These are phyloP conservation scores for Symbiodinium natans DNA, from an alignment of 73 alveolate species.

Conservation along the genomic window DNA sequence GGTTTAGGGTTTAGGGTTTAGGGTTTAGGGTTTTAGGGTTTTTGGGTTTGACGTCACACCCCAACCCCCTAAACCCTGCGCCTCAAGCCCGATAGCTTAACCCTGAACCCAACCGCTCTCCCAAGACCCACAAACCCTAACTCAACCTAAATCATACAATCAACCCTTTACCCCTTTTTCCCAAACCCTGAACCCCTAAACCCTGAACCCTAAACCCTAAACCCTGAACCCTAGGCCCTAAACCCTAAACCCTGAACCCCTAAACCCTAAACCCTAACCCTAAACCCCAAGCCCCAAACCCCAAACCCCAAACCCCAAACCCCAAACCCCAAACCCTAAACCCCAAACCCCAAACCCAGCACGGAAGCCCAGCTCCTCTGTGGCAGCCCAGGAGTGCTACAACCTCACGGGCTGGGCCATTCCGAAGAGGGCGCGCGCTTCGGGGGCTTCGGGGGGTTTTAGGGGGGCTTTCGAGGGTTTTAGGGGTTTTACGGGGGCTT, in stretches of 20 bases:
- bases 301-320: too few relatives aligned
- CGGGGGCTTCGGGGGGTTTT: background rate
- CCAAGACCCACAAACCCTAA: too few relatives aligned
- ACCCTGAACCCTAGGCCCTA: background rate
- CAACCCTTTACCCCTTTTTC: too few relatives aligned
- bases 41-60: background rate
- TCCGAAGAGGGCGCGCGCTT: slow-evolving; percentile 33
- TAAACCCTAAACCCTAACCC: background rate
- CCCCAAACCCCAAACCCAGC: too few relatives aligned
- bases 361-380: too few relatives aligned
- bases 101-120: too few relatives aligned
- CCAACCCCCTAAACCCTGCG: background rate
- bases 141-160: too few relatives aligned
- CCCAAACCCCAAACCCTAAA: too few relatives aligned
- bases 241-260: background rate
- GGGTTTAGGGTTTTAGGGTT: too few relatives aligned
- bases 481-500: background rate
- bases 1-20: too few relatives aligned
- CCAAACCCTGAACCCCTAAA: too few relatives aligned
- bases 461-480: background rate
- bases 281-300: background rate
- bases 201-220: background rate
- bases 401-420: slow-evolving; percentile 68
- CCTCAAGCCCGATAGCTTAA: background rate
- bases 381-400: slow-evolving; percentile 70